Evolutionary conservation across 495 filamentous ascomycete species (phyloP).

Genomic region (Penicillium maclennaniae): DNA sequence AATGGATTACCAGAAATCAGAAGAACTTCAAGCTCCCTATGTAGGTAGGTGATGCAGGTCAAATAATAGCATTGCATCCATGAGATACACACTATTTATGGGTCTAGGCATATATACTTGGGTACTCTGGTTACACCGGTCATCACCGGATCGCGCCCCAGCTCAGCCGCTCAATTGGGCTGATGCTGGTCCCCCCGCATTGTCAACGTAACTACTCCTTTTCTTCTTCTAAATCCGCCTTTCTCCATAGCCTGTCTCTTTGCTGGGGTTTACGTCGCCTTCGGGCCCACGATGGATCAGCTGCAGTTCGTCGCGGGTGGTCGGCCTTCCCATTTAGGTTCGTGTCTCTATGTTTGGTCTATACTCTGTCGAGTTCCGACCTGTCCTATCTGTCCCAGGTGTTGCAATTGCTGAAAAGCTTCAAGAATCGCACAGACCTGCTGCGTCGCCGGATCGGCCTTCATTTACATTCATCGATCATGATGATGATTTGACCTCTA

Average conservation of each 20-base stretch:
- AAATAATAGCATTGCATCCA: no score
- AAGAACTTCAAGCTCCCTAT: no score
- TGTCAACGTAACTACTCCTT: conserved; percentile 25
- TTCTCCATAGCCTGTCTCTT: conserved; percentile 5
- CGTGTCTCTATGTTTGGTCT: conserved; percentile 8
- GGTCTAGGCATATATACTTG: neutral
- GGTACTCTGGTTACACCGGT: conserved; percentile 17
- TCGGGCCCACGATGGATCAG: conserved; percentile 30
- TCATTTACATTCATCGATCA: conserved; percentile 39
- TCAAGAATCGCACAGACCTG: conserved; percentile 12
- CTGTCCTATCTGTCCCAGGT: neutral
- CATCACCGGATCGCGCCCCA: conserved; percentile 18
- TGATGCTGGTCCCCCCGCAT: conserved; percentile 21
- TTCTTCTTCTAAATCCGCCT: conserved; percentile 20
- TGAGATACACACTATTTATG: no score
- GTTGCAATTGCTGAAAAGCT: neutral
- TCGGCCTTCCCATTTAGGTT: conserved; percentile 28
- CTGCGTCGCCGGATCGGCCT: conserved; percentile 25
- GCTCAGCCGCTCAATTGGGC: conserved; percentile 19
- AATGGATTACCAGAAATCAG: no score
- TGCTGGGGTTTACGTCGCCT: conserved; percentile 18
- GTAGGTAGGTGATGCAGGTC: no score
- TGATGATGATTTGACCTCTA: conserved; percentile 36
- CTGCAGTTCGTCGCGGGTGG: conserved; percentile 18
- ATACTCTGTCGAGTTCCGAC: neutral